These are phyloP conservation scores for Suillus americanus DNA, from an alignment of 768 basidiomycete genomes.

Conservation along the genomic window DNA sequence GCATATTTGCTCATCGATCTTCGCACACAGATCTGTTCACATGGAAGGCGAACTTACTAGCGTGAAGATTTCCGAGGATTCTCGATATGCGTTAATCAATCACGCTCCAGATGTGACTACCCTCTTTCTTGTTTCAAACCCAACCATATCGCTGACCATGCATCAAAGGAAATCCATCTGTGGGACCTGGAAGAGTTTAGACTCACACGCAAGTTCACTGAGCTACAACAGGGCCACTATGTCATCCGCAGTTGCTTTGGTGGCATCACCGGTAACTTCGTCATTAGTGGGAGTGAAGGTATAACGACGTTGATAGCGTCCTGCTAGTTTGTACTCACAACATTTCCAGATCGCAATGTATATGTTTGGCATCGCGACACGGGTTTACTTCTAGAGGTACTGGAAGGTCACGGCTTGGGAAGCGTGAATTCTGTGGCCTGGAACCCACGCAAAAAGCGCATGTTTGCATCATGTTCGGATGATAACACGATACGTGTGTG, in stretches of 20 bases:
- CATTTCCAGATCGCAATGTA: constrained; percentile 75
- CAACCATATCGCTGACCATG: constrained; percentile 9
- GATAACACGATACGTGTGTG: constrained; percentile 90
- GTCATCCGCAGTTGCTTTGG: constrained; percentile 95
- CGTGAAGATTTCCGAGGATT: constrained; percentile 83
- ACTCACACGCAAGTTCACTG: constrained; percentile 78
- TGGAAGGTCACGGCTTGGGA: constrained; percentile 81
- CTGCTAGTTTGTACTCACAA: constrained; percentile 7
- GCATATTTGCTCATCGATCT: constrained; percentile 8
- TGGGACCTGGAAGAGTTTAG: constrained; percentile 76
- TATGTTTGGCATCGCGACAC: constrained; percentile 96
- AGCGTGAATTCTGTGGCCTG: constrained; percentile 96
- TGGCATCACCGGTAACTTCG: constrained; percentile 79
- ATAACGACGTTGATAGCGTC: constrained; percentile 17
- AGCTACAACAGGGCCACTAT: constrained; percentile 80
- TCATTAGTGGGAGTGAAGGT: constrained; percentile 97
- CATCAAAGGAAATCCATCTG: constrained; percentile 78
- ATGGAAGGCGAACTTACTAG: constrained; percentile 84
- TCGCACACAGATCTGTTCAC: constrained; percentile 52
- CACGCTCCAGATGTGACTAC: constrained; percentile 79
- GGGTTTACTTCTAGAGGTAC: constrained; percentile 79
- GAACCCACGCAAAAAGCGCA: constrained; percentile 85
- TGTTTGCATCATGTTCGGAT: constrained; percentile 97
- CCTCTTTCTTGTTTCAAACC: neutral
- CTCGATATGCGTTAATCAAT: constrained; percentile 82